These are phyloP conservation scores for Gracilariopsis chorda DNA, from an alignment of 23 red algal genomes.

Conservation along the genomic window DNA sequence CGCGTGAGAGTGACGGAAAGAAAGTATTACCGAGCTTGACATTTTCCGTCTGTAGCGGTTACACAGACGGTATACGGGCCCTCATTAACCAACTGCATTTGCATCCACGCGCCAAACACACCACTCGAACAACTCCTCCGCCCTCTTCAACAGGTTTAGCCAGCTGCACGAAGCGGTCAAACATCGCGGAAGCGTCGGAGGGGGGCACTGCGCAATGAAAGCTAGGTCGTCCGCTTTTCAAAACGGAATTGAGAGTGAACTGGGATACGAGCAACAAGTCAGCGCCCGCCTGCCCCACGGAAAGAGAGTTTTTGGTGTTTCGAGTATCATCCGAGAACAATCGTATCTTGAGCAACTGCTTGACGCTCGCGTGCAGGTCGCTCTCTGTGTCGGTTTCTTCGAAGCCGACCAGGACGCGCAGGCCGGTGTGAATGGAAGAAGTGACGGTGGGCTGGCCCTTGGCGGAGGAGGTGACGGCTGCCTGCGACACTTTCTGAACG, in stretches of 20 bases:
- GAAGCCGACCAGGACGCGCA: conserved; percentile 20
- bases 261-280: conserved; percentile 35
- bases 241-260: conserved; percentile 21
- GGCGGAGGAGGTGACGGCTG: background rate
- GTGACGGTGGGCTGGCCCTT: background rate
- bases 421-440: background rate
- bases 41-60: conserved; percentile 18
- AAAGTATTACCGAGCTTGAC: conserved; percentile 14
- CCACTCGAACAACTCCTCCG: background rate
- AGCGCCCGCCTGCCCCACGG: background rate
- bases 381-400: conserved; percentile 2
- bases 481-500: conserved; percentile 26
- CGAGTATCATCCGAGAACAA: background rate
- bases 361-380: background rate
- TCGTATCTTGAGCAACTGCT: conserved; percentile 2
- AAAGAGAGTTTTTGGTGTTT: background rate
- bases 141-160: background rate
- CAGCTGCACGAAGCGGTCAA: background rate
- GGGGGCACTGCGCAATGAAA: conserved; percentile 27
- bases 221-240: conserved; percentile 41
- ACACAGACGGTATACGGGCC: conserved; percentile 30
- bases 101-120: conserved; percentile 33
- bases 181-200: background rate
- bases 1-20: too few relatives aligned
- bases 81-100: conserved; percentile 39